These are phyloP conservation scores for Ophiostoma populinum DNA, from an alignment of 2,329 filamentous ascomycete genomes.

Conservation along the genomic window DNA sequence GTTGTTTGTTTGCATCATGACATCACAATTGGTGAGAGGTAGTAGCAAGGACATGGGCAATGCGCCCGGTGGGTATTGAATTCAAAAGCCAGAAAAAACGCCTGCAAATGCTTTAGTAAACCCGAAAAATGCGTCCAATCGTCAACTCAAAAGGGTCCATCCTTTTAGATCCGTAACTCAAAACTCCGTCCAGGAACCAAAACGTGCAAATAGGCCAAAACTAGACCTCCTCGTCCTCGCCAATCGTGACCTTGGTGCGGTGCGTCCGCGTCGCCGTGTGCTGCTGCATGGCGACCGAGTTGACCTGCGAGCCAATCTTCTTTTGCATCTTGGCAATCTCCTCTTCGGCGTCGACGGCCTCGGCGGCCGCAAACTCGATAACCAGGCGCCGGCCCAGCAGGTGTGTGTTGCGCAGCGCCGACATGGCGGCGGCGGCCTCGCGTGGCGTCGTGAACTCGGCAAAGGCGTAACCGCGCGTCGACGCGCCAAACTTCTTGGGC, in stretches of 20 bases:
- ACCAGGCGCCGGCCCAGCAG: constrained; percentile 78
- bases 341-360: constrained; percentile 80
- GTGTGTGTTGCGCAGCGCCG: constrained; percentile 82
- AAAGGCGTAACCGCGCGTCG: constrained; percentile 86
- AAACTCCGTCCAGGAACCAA: too few relatives aligned
- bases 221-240: constrained; percentile 50
- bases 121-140: too few relatives aligned
- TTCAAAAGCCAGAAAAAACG: too few relatives aligned
- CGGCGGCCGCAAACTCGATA: constrained; percentile 77
- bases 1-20: too few relatives aligned
- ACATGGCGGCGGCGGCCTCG: constrained; percentile 79
- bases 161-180: too few relatives aligned
- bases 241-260: constrained; percentile 79
- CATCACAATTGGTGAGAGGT: too few relatives aligned
- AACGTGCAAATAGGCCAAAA: too few relatives aligned
- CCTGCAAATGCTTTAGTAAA: too few relatives aligned
- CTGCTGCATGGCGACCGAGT: constrained; percentile 79
- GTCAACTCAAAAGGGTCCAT: too few relatives aligned
- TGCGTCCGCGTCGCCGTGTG: constrained; percentile 55
- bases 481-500: constrained; percentile 84
- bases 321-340: constrained; percentile 95
- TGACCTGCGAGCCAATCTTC: constrained; percentile 80
- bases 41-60: too few relatives aligned
- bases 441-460: constrained; percentile 68
- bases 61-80: too few relatives aligned